These are phyloP conservation scores for Jatropha multifida DNA, from an alignment of 441 rosid species.

Conservation along the genomic window DNA sequence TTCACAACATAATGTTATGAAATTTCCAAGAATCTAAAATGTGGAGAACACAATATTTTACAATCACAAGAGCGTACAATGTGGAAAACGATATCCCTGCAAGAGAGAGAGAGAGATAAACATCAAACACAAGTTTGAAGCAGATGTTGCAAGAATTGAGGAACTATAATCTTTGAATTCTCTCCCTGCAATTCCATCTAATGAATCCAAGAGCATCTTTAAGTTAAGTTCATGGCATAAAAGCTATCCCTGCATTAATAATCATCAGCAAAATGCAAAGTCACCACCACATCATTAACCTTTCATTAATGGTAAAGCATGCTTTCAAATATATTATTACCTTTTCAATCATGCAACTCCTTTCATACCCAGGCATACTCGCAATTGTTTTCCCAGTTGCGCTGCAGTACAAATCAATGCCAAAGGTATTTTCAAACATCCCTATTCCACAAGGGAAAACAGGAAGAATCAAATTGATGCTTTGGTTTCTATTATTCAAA, in stretches of 20 bases:
- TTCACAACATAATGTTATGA: too few species aligned
- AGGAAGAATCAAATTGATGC: neutral
- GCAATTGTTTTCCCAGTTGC: neutral
- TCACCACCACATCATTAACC: neutral
- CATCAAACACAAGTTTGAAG: too few species aligned
- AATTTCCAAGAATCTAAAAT: too few species aligned
- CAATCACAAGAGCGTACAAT: too few species aligned
- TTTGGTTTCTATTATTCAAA: neutral
- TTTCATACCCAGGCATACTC: neutral
- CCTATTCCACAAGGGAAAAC: neutral
- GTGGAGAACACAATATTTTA: too few species aligned
- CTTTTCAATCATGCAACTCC: neutral
- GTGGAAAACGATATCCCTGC: too few species aligned
- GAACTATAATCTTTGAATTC: neutral
- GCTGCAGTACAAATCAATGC: neutral
- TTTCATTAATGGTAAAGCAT: neutral
- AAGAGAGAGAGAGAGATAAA: too few species aligned
- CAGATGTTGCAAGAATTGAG: neutral
- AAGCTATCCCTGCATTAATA: neutral
- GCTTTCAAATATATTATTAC: neutral
- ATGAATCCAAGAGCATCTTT: neutral
- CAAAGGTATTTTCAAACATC: slow-evolving; percentile 6
- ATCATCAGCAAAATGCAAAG: neutral
- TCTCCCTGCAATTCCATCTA: neutral
- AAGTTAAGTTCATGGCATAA: neutral